Conservation (phyloP, 2,329 filamentous ascomycete genomes). For the Akanthomyces uredinophilus region DNA sequence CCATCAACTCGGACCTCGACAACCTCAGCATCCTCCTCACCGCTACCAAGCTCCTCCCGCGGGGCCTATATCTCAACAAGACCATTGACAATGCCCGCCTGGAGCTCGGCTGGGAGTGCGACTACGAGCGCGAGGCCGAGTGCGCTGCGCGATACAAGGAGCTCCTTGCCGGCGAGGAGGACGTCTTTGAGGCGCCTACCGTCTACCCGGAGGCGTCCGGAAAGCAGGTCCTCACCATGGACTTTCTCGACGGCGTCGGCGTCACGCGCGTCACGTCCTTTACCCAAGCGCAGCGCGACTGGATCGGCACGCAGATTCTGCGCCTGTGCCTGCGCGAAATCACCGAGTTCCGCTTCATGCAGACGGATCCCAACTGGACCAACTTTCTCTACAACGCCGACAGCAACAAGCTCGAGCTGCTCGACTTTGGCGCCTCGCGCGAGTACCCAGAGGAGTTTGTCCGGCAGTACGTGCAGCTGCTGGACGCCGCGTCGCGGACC, state of each 20-base stretch:
- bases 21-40: conserved; percentile 88
- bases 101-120: conserved; percentile 94
- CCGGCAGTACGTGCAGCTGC: conserved; percentile 69
- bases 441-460: conserved; percentile 81
- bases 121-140: conserved; percentile 84
- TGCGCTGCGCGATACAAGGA: conserved; percentile 71
- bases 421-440: conserved; percentile 91
- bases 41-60: conserved; percentile 83
- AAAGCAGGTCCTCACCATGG: conserved; percentile 84
- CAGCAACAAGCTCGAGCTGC: conserved; percentile 71
- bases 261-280: conserved; percentile 77
- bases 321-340: conserved; percentile 90
- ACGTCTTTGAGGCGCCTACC: conserved; percentile 73
- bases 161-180: conserved; percentile 61
- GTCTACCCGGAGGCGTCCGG: conserved; percentile 77
- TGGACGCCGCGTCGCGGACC: conserved; percentile 70
- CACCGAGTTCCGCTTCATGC: conserved; percentile 94
- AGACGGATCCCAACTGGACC: conserved; percentile 99
- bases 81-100: conserved; percentile 92
- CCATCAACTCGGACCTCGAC: conserved; percentile 93
- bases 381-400: conserved; percentile 88
- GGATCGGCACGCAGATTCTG: conserved; percentile 92
- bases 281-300: conserved; percentile 80
- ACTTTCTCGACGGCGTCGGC: conserved; percentile 79
- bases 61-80: conserved; percentile 90